phyloP scores from a whole-genome alignment of 805 yeast genomes.

The Ogataea henricii region DNA sequence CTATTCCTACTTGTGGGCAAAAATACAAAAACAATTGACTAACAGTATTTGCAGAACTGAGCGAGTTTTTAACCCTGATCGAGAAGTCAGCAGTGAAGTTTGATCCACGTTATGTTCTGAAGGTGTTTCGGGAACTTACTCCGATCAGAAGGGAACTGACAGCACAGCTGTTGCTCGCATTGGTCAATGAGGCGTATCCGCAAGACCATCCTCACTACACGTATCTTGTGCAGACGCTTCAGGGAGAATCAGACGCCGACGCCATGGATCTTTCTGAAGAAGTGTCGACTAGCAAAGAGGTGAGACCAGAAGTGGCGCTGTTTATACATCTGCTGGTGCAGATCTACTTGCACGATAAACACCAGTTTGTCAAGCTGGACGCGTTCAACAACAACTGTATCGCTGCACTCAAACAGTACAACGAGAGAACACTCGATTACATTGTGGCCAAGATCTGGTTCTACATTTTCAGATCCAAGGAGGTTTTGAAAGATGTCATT shows the following conservation, averaged over 20 bases:
- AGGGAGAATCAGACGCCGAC: constrained; percentile 34
- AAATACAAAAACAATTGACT: constrained; percentile 1
- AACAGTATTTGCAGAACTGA: constrained; percentile 18
- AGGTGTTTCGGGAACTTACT: constrained; percentile 81
- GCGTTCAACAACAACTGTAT: constrained; percentile 55
- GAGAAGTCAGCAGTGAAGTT: constrained; percentile 48
- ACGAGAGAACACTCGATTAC: constrained; percentile 82
- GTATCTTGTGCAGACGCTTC: constrained; percentile 41
- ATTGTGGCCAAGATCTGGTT: constrained; percentile 93
- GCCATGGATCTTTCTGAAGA: constrained; percentile 38
- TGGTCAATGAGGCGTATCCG: constrained; percentile 60
- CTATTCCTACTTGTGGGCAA: no score
- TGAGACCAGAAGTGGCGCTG: constrained; percentile 78
- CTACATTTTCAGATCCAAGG: constrained; percentile 78
- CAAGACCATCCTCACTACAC: constrained; percentile 43
- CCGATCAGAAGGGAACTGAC: constrained; percentile 67
- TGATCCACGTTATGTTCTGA: constrained; percentile 86
- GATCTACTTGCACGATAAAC: constrained; percentile 68
- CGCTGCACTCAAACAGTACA: constrained; percentile 59
- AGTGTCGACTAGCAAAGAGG: constrained; percentile 33
- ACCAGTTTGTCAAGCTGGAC: constrained; percentile 50
- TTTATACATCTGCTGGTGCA: constrained; percentile 79
- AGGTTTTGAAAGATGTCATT: constrained; percentile 53
- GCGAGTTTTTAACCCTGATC: constrained; percentile 27
- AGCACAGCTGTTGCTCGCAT: constrained; percentile 52